Conservation (phyloP, 768 basidiomycete genomes). For the Russula sp. region DNA sequence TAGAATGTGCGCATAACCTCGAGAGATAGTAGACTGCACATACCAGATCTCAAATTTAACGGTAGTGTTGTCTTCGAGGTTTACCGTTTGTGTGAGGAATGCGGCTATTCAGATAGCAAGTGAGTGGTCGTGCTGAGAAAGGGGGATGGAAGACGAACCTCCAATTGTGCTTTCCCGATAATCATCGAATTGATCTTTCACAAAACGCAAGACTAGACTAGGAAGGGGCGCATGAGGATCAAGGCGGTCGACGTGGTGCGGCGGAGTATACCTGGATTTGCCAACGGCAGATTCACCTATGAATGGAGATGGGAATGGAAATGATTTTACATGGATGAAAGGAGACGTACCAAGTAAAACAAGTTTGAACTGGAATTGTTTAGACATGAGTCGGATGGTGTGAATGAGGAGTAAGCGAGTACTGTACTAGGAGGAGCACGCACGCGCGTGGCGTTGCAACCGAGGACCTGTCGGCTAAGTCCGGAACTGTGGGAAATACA, state of each 20-base stretch:
- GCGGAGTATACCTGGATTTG: conserved; percentile 70
- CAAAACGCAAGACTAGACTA: conserved; percentile 91
- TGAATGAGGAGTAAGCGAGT: conserved; percentile 16
- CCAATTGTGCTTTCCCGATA: conserved; percentile 94
- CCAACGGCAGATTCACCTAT: conserved; percentile 96
- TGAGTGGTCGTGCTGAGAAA: conserved; percentile 19
- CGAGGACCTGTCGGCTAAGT: not conserved
- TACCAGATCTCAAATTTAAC: conserved; percentile 99
- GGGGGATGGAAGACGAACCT: conserved; percentile 37
- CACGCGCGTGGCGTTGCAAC: not conserved
- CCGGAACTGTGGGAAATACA: not conserved
- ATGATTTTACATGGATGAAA: not conserved
- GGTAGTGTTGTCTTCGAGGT: conserved; percentile 77
- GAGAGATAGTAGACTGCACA: conserved; percentile 22
- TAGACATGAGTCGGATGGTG: conserved; percentile 56
- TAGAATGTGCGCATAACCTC: not conserved
- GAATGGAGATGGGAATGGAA: conserved; percentile 1
- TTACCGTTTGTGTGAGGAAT: conserved; percentile 97
- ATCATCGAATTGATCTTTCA: conserved; percentile 94
- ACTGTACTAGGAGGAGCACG: not conserved
- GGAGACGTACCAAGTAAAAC: conserved; percentile 75
- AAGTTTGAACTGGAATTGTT: conserved; percentile 93
- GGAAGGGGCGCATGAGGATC: conserved; percentile 25
- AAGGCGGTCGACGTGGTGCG: conserved; percentile 20
- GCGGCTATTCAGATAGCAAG: conserved; percentile 51